Evolutionary conservation across 148 eudicot genomes (phyloP).

Genomic region (Selenicereus undatus): DNA sequence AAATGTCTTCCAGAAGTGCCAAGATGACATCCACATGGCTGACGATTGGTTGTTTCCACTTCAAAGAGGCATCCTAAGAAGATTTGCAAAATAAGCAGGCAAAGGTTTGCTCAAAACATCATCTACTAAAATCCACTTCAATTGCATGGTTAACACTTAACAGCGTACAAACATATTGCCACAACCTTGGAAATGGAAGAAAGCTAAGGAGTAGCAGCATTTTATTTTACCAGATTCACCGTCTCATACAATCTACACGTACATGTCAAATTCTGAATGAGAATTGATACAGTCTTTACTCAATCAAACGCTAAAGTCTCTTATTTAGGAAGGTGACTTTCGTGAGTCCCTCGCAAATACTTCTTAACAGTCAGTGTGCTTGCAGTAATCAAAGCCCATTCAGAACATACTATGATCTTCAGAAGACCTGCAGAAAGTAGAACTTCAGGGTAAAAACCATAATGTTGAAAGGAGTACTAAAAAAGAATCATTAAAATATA

Average conservation of each 20-base stretch:
- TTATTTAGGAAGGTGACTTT: conserved; percentile 2
- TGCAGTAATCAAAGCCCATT: neutral
- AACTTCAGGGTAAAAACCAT: neutral
- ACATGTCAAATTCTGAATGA: neutral
- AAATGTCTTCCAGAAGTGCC: too few species aligned
- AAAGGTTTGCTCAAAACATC: too few species aligned
- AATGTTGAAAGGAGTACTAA: neutral
- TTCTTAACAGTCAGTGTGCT: neutral
- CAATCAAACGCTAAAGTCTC: neutral
- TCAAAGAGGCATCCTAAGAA: too few species aligned
- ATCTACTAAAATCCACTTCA: too few species aligned
- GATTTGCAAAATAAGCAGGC: too few species aligned
- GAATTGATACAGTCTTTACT: neutral
- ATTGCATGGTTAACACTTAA: too few species aligned
- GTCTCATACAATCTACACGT: neutral
- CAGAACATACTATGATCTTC: conserved; percentile 1
- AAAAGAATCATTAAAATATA: too few species aligned
- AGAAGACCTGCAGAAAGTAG: conserved; percentile 8
- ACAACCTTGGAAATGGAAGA: neutral
- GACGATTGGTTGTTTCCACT: too few species aligned
- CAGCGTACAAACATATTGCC: neutral
- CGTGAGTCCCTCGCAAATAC: neutral
- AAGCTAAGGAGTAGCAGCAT: neutral
- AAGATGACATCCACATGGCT: too few species aligned
- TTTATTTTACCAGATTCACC: neutral